Base-by-base conservation (phyloP, 2,329 filamentous ascomycete species). In the Aureobasidium zeae region DNA sequence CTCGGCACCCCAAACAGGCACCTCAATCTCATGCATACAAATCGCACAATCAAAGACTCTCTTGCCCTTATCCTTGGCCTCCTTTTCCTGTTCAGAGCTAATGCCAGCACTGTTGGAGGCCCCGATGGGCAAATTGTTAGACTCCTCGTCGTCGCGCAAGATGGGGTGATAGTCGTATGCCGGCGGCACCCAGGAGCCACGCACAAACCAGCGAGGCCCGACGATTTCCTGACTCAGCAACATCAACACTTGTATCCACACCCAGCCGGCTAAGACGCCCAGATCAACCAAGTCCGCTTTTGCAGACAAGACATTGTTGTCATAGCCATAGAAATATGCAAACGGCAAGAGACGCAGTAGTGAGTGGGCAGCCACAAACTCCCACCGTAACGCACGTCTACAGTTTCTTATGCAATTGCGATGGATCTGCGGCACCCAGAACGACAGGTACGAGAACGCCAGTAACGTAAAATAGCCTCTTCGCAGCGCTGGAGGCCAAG, bases 141-240 rank as follows among this genome's bases (percentile, higher is more conserved):
- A 86, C 13, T 83, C 78, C 66, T 94, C 83, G 50, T 94, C 87
- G 55, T 87, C 84, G 20, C 86, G 77, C 16, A 98, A 70, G 2
- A 94, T 72, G 0, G 87, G 89, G 60, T 98, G 89, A 60, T 98
- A 98, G 57, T 98, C 89, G 74, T 94, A 98, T 1, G 83, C 85
- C 45, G 73, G 71, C 3, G 76, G 76, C 4, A 72, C 74, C 77
- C 77, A 81, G 15, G 26, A 22, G 32, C 76, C 73, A 2, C 80
- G 81, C 1, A 96, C 66, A 44, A 87, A 86, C 65, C 91, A 89
- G n/a, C 91, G 73, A 1, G 89, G 86, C 0, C 91, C 89, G 3
- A 96, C 68, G 11, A 94, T 70, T 52, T 89, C 84, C 67, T 98
- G 91, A 30, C 77, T 81, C 1, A 70, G 77, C n/a, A 98, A 71